phyloP scores from a whole-genome alignment of 139 green algal species.

The Tetradesmus lagerheimii region DNA sequence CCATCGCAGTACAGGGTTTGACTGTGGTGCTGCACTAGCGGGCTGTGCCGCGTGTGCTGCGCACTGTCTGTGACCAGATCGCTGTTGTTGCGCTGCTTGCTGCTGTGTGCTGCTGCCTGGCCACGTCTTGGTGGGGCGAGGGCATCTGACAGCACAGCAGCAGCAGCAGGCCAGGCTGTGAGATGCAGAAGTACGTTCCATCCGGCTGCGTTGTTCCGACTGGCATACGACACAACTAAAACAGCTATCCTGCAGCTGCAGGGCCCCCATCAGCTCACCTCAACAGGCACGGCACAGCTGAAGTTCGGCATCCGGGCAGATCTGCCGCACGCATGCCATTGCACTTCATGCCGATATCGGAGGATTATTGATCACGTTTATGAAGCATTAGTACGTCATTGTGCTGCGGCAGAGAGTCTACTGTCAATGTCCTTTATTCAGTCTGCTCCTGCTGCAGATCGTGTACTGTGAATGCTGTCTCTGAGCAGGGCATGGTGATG shows the following conservation, averaged over 20 bases:
- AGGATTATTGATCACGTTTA: no score
- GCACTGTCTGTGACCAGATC: neutral
- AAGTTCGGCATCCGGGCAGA: neutral
- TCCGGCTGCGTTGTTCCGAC: no score
- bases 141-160: neutral
- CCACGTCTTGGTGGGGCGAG: neutral
- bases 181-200: neutral
- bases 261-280: neutral
- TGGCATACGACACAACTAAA: neutral
- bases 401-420: no score
- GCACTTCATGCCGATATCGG: neutral
- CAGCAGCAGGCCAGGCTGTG: neutral
- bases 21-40: neutral
- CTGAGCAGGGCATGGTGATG: no score
- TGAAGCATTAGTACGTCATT: no score
- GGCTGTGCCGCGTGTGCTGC: neutral
- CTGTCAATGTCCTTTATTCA: no score
- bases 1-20: neutral
- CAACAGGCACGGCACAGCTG: neutral
- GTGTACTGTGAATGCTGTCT: no score
- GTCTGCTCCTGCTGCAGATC: no score
- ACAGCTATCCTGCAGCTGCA: neutral
- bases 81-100: neutral
- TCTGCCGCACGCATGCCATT: neutral
- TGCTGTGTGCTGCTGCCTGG: neutral